Evolutionary conservation across 163 green algal genomes (phyloP), one percentile per base, ranked within the genome.

Genomic region (Scenedesmus sp.): DNA sequence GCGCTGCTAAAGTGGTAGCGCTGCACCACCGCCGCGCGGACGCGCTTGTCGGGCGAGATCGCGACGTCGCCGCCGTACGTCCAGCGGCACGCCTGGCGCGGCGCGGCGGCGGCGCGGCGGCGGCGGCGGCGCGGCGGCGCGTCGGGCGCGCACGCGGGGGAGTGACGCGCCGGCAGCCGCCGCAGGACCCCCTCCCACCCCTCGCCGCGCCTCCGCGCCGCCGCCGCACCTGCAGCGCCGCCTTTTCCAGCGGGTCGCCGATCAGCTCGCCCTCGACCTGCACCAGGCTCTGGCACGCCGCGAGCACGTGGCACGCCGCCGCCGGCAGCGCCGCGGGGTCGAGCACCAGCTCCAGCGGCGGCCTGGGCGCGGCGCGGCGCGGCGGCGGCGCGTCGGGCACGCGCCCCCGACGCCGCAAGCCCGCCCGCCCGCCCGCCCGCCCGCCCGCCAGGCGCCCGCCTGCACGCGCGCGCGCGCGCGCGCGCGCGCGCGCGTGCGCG

Each of bases 1-100:
- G 90, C 84, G 18, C 91, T 96, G 31, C 85, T 93, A 86, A 99
- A 99, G 87, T 99, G 94, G 86, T 93, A 92, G 77, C 96, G 89
- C 72, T 96, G 90, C 47, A 97, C 54, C 54, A 98, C 89, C 3
- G 79, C 85, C 26, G 83, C 75, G 10, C 66, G 65, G 6, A 77
- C 81, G 36, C 86, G 83, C 36, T 70, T 81, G 70, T 77, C 70
- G 51, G 79, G 84, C 17, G 63, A 78, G n/a, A 82, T 17, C 1
- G 76, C 80, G 14, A 44, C 51, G 36, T 86, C 72, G 17, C 70
- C 53, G 13, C 51, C 29, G 53, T 87, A 88, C 39, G 50, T 83
- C 88, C 87, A 91, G 26, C 77, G 69, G 39, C 78, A 83, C 0
- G 87, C 77, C 84, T 91, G 83, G 1, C 9, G 11, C 24, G 42